Base-by-base conservation (phyloP, 345 rosid species). In the Eutrema yunnanense region DNA sequence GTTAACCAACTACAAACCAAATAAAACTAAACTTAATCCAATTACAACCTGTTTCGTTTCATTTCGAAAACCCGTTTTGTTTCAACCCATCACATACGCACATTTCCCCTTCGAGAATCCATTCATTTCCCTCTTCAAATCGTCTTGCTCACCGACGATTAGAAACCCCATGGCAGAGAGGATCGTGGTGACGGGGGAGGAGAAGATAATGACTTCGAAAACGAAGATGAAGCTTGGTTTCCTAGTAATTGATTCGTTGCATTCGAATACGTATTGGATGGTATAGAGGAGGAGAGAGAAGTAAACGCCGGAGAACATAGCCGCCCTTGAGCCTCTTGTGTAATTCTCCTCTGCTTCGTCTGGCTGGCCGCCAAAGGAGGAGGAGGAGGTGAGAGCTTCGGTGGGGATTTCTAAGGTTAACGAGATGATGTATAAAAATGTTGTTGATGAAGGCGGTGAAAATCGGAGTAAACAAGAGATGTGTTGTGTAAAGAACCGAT, bases 301-400 rank as follows among this genome's bases (percentile, higher is more conserved):
- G 34, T 67, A 64, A 12, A 65, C 3, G 37, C 56, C 76, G 9
- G 68, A 56, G 58, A 65, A 77, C 5, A 77, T 16, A 16, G 16
- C 76, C 1, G 69, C 67, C 76, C 76, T 71, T 16, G 62, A 12
- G 37, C 76, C 76, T 30, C 54, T 71, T 0, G 9, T 44, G 68
- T 71, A 58, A 29, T 67, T 67, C 41, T 61, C 49, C 77, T 78
- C 81, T 6, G 47, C 60, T 12, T 66, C 69, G 33, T 72, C 65
- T 4, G 77, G 73, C 55, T 72, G 77, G 30, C 81, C 77, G 37
- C 73, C 77, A 53, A 78, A 78, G 1, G 77, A 75, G 2, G 86
- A 33, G 4, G 72, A 51, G 2, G 68, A 40, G 10, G 92, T 78
- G 12, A 85, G 81, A 43, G 81, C 50, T 11, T 83, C 83, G 5